Conservation (phyloP, 306 rosid genomes). For the Hylodesmum podocarpum region DNA sequence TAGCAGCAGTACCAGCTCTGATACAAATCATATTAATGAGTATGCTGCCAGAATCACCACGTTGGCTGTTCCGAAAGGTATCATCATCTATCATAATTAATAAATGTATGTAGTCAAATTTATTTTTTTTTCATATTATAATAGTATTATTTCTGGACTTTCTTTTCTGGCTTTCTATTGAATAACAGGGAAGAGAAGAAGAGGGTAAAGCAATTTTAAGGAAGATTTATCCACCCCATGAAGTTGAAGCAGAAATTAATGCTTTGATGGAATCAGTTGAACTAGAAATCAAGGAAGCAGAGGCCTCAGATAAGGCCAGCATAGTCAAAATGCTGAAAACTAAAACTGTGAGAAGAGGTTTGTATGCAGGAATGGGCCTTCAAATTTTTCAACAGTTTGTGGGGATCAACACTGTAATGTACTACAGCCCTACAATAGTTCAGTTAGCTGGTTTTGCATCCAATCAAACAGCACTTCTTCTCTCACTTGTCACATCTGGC, state of each 20-base stretch:
- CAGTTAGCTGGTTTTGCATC: constrained; percentile 63
- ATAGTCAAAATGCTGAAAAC: constrained; percentile 39
- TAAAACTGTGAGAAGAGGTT: constrained; percentile 52
- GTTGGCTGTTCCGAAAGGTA: constrained; percentile 67
- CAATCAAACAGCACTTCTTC: constrained; percentile 51
- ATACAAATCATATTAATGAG: constrained; percentile 42
- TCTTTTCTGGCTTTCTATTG: neutral
- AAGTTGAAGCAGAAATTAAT: constrained; percentile 48
- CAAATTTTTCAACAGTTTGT: constrained; percentile 67
- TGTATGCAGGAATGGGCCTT: constrained; percentile 63
- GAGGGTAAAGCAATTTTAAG: constrained; percentile 44
- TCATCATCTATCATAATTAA: neutral
- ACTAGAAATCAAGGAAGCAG: constrained; percentile 33
- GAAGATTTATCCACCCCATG: constrained; percentile 43
- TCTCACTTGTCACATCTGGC: constrained; percentile 56
- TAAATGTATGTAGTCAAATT: neutral
- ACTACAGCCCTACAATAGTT: constrained; percentile 63
- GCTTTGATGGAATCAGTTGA: constrained; percentile 50
- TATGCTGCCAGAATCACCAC: constrained; percentile 64
- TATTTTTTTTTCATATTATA: neutral
- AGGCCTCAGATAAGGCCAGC: constrained; percentile 28
- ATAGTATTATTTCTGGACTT: neutral
- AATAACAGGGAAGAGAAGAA: constrained; percentile 46
- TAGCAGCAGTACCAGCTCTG: constrained; percentile 57
- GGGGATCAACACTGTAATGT: constrained; percentile 65